A percentile compares a stretch with the other conserved stretches of the same genome.
phyloP scores from a whole-genome alignment of 75 land plant genomes.

The Larix kaempferi region DNA sequence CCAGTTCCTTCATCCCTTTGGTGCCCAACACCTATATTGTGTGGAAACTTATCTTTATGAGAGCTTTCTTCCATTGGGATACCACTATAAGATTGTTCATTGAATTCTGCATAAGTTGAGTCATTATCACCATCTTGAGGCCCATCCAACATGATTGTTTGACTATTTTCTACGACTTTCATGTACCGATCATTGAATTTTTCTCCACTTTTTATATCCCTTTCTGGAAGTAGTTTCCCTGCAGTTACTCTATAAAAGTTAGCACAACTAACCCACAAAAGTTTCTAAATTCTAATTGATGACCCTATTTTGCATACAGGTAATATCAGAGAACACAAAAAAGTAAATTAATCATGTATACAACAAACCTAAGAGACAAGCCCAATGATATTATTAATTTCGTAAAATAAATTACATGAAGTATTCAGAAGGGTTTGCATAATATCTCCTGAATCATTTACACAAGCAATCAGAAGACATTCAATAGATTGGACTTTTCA shows the following conservation, averaged over 20 bases:
- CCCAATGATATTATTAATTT: background rate
- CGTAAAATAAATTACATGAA: background rate
- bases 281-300: background rate
- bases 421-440: background rate
- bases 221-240: background rate
- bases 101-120: constrained; percentile 5
- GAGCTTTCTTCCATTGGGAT: background rate
- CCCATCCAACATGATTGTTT: background rate
- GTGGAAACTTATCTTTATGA: constrained; percentile 5
- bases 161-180: background rate
- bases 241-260: background rate
- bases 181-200: background rate
- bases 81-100: background rate
- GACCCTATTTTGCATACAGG: background rate
- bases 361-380: background rate
- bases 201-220: background rate
- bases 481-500: background rate
- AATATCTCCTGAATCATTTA: background rate
- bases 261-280: background rate
- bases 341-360: background rate
- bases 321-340: background rate
- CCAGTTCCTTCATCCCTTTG: constrained; percentile 24
- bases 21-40: constrained; percentile 1
- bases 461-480: background rate
- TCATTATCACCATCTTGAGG: background rate